These are phyloP conservation scores for Curvularia hawaiiensis DNA, from an alignment of 2,329 filamentous ascomycete species.

Conservation along the genomic window DNA sequence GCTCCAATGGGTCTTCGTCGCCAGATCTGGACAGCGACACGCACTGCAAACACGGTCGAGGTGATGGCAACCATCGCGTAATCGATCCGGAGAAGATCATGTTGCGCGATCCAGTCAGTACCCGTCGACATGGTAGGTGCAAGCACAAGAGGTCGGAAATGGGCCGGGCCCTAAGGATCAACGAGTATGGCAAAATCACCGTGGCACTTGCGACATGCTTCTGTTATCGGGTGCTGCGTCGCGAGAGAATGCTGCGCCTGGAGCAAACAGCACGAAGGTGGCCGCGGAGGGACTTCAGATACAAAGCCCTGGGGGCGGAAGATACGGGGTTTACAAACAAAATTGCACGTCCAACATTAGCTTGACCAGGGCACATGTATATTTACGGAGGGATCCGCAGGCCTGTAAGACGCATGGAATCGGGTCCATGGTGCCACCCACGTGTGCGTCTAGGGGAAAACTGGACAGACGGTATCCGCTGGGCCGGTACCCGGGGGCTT, in stretches of 20 bases:
- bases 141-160: background rate
- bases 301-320: background rate
- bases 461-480: background rate
- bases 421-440: constrained; percentile 5
- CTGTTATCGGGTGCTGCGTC: background rate
- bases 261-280: constrained; percentile 2
- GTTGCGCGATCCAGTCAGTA: constrained; percentile 22
- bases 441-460: background rate
- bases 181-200: background rate
- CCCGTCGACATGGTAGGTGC: constrained; percentile 18
- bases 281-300: background rate
- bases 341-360: background rate
- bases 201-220: background rate
- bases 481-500: background rate
- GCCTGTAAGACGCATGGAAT: constrained; percentile 2
- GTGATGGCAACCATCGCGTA: constrained; percentile 25
- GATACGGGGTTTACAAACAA: background rate
- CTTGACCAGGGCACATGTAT: background rate
- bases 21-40: constrained; percentile 18
- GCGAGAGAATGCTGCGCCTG: background rate
- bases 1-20: constrained; percentile 13
- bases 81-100: constrained; percentile 19
- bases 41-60: constrained; percentile 24
- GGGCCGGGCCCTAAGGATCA: background rate
- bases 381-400: background rate